phyloP scores from a whole-genome alignment of 1,284 basidiomycete species.

The Ustilago bromivora region DNA sequence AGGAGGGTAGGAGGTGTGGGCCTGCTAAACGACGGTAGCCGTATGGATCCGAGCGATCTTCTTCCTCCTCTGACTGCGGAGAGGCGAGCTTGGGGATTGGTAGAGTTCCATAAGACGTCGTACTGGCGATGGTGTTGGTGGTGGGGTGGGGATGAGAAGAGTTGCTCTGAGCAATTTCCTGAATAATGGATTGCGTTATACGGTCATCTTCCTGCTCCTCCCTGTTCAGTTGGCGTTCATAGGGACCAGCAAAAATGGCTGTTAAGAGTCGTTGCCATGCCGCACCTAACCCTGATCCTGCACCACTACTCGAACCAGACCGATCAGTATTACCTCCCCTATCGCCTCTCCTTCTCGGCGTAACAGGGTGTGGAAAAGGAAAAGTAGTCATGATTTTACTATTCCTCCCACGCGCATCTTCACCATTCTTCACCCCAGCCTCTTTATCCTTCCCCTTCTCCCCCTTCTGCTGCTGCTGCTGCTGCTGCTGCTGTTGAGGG shows the following conservation, averaged over 20 bases:
- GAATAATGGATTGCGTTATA: slow-evolving; percentile 36
- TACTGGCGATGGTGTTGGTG: neutral
- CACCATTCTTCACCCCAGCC: neutral
- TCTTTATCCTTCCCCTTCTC: slow-evolving; percentile 6
- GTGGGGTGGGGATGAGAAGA: neutral
- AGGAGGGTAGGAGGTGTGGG: slow-evolving; percentile 38
- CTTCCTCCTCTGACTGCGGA: neutral
- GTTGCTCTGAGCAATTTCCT: slow-evolving; percentile 23
- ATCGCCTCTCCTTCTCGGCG: slow-evolving; percentile 12
- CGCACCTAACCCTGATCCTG: neutral
- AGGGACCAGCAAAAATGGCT: slow-evolving; percentile 41
- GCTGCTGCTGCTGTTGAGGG: neutral
- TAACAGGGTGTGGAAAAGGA: slow-evolving; percentile 50
- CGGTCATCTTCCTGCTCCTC: slow-evolving; percentile 42
- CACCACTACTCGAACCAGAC: neutral
- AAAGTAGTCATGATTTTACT: slow-evolving; percentile 56
- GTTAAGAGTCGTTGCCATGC: slow-evolving; percentile 39
- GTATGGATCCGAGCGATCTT: slow-evolving; percentile 43
- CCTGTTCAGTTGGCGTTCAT: slow-evolving; percentile 31
- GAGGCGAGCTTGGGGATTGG: slow-evolving; percentile 9
- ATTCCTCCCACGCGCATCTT: slow-evolving; percentile 19
- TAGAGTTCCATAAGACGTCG: slow-evolving; percentile 19
- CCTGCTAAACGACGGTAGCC: slow-evolving; percentile 52
- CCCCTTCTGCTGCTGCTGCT: neutral
- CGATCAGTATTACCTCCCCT: neutral